A percentile compares a stretch with the other conserved stretches of the same genome.
Evolutionary conservation across 441 rosid genomes (phyloP).

Genomic region (Omphalea diandra): DNA sequence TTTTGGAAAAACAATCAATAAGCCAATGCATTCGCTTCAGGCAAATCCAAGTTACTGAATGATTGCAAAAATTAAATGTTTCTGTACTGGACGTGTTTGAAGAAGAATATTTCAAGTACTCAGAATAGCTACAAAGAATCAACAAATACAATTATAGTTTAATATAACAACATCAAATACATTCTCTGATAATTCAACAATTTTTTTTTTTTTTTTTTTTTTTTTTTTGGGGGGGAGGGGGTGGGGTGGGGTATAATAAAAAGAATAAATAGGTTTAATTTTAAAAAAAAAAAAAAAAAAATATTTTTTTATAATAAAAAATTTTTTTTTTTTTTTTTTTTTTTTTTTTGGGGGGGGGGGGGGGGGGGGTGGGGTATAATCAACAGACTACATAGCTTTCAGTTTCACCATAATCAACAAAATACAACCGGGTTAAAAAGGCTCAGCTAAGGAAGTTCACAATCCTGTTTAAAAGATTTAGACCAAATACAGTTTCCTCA

Average conservation of each 20-base stretch:
- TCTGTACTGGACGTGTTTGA: neutral
- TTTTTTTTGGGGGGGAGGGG: too few species aligned
- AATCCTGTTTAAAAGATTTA: conserved; percentile 77
- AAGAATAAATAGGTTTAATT: too few species aligned
- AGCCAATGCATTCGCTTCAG: neutral
- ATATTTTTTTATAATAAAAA: too few species aligned
- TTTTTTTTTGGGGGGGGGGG: too few species aligned
- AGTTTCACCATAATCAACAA: conserved; percentile 14
- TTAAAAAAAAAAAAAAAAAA: too few species aligned
- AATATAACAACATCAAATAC: conserved; percentile 8
- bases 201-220: too few species aligned
- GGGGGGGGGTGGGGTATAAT: conserved; percentile 11
- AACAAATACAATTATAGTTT: conserved; percentile 7
- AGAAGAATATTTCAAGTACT: neutral
- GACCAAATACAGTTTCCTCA: conserved; percentile 82
- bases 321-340: too few species aligned
- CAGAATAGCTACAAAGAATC: conserved; percentile 2
- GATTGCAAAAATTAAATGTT: too few species aligned
- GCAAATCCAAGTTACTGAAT: conserved; percentile 3
- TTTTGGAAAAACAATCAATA: neutral
- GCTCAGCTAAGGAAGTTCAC: conserved; percentile 59
- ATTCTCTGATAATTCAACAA: conserved; percentile 6
- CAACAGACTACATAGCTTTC: conserved; percentile 11
- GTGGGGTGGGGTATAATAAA: too few species aligned
- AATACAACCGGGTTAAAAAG: conserved; percentile 13